Conservation (phyloP, 345 rosid species). For the Lepidium aucheri region DNA sequence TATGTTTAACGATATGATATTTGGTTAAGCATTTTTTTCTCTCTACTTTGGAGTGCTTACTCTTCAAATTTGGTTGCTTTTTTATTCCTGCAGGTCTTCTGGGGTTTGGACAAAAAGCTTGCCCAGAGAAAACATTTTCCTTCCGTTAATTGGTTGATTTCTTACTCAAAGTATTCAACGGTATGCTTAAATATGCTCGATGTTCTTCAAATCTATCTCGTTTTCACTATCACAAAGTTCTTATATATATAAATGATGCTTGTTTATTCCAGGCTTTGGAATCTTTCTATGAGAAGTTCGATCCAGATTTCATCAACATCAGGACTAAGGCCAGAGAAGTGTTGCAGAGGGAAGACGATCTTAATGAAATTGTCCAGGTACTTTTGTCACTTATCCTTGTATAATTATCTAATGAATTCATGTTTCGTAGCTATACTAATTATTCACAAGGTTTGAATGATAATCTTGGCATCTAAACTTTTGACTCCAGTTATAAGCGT, state of each 20-base stretch:
- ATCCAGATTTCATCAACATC: conserved; percentile 94
- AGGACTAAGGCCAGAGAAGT: conserved; percentile 99
- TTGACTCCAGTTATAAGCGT: neutral
- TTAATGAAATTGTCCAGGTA: conserved; percentile 99
- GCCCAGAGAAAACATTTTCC: conserved; percentile 99
- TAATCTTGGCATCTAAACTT: neutral
- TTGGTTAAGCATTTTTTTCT: neutral
- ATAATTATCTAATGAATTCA: neutral
- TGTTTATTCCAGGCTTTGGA: conserved; percentile 73
- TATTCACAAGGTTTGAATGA: neutral
- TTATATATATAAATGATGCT: neutral
- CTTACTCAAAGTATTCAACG: conserved; percentile 92
- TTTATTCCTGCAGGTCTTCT: conserved; percentile 67
- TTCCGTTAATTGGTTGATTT: conserved; percentile 98
- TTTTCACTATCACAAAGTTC: neutral
- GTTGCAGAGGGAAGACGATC: conserved; percentile 99
- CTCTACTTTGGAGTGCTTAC: neutral
- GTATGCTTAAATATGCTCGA: conserved; percentile 37
- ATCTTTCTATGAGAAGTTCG: conserved; percentile 92
- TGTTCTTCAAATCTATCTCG: neutral
- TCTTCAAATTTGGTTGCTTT: neutral
- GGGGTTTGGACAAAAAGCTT: conserved; percentile 99
- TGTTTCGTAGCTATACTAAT: neutral
- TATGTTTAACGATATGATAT: conserved; percentile 1
- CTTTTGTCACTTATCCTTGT: neutral